Conservation (phyloP, 441 rosid genomes). For the Codiaeum variegatum region DNA sequence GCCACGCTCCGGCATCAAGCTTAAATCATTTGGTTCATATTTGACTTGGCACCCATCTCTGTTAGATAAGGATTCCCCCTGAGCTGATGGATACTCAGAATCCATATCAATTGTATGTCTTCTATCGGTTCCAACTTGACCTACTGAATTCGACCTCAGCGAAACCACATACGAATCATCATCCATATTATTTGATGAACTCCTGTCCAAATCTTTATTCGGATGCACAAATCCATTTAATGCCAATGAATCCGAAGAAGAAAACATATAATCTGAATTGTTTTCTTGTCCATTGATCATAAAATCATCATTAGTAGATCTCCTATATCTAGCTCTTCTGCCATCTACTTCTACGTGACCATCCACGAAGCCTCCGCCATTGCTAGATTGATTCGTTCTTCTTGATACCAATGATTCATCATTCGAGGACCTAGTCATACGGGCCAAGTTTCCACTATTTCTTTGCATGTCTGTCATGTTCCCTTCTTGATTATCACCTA, state of each 20-base stretch:
- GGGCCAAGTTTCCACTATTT: constrained; percentile 42
- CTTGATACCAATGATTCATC: constrained; percentile 52
- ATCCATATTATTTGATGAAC: constrained; percentile 44
- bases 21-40: constrained; percentile 80
- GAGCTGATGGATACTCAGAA: constrained; percentile 56
- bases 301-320: constrained; percentile 51
- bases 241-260: constrained; percentile 46
- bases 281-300: constrained; percentile 41
- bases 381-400: constrained; percentile 32
- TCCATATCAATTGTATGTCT: constrained; percentile 57
- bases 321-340: constrained; percentile 40
- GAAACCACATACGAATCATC: constrained; percentile 84
- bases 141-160: constrained; percentile 36
- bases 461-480: constrained; percentile 37
- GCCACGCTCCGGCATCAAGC: constrained; percentile 71
- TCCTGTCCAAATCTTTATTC: constrained; percentile 39
- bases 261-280: constrained; percentile 29
- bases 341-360: constrained; percentile 43
- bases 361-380: constrained; percentile 36
- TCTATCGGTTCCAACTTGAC: constrained; percentile 40
- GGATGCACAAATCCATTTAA: constrained; percentile 50
- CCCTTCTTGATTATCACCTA: constrained; percentile 45
- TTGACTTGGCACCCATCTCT: constrained; percentile 37
- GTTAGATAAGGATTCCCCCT: constrained; percentile 35
- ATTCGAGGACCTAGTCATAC: constrained; percentile 42